Percentiles rank a stretch among this genome's conserved stretches.
Conservation (phyloP, 176 grass and related monocot genomes). For the Musa beccarii region DNA sequence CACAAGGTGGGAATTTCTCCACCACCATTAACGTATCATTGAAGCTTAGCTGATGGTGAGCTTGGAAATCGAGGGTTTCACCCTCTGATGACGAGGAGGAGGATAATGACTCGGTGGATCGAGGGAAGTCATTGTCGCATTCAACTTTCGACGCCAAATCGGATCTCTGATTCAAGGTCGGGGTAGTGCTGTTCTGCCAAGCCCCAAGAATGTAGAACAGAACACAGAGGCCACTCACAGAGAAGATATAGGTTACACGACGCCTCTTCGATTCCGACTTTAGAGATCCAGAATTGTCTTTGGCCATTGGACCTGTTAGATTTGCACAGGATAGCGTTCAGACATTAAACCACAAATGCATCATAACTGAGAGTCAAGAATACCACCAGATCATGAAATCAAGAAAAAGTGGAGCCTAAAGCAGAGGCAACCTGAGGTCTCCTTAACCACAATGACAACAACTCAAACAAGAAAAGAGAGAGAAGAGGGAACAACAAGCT, state of each 20-base stretch:
- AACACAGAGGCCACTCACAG: neutral
- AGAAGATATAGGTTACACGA: constrained; percentile 4
- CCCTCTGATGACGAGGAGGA: neutral
- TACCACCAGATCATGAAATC: neutral
- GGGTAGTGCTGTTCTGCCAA: neutral
- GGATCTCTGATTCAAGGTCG: neutral
- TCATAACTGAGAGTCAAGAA: neutral
- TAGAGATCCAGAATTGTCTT: constrained; percentile 3
- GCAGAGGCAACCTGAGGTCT: neutral
- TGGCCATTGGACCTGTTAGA: neutral
- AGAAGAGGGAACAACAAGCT: neutral
- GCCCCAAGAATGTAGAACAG: constrained; percentile 11
- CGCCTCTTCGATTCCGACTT: constrained; percentile 9
- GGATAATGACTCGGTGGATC: neutral
- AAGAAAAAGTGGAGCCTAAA: neutral
- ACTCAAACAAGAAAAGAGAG: neutral
- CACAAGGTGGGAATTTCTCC: constrained; percentile 5
- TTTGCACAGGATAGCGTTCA: neutral
- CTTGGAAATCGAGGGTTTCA: constrained; percentile 8
- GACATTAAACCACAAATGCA: neutral
- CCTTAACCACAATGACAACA: neutral
- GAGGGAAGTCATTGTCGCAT: neutral
- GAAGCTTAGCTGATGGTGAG: neutral
- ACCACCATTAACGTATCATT: neutral
- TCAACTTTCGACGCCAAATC: neutral